Base-by-base conservation (phyloP, 805 yeast species). In the Kluyveromyces siamensis region DNA sequence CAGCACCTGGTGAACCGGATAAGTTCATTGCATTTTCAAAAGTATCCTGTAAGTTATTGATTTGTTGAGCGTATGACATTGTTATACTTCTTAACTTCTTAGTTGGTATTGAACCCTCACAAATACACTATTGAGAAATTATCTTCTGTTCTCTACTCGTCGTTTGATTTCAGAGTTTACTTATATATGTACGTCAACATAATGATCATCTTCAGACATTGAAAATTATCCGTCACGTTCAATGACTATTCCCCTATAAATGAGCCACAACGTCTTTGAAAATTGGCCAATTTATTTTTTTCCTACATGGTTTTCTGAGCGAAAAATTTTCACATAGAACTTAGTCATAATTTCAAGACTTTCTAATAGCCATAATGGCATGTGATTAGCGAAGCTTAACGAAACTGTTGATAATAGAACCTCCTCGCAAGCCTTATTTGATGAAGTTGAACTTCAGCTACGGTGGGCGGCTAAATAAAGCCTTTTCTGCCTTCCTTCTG, bases 21-120 rank as follows among this genome's bases (percentile, higher is more conserved):
- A 80, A 61, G 48, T 55, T 61, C 51, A 73, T 70, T 60, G 81
- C 72, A 36, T 81, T 71, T 61, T 80, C 76, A 60, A 84, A 81
- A 13, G 81, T 65, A 48, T 75, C 67, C 52, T 79, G 78, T 48
- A 78, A 61, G 52, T 72, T 70, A 46, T 72, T 65, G 57, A 84
- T 84, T 63, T 83, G 83, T 67, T 81, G 81, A 47, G 87, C 86
- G 39, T 81, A 70, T 19, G 84, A 67, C 91, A 84, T 84, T 55
- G 19, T 48, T 21, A 6, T 21, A 21, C 6, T 21, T 21, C 6
- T 21, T 21, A 21, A 21, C 6, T 21, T 6, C 25, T 21, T 4
- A 6, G 3, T 21, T 21, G 25, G 6, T 21, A 4, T 21, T 21
- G 25, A 21, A 6, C 25, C 25, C 6, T 21, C 25, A 21, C 3